A percentile compares a stretch with the other conserved stretches of the same genome.
Conservation (phyloP, 2,329 filamentous ascomycete species). For the Colletotrichum sp. region DNA sequence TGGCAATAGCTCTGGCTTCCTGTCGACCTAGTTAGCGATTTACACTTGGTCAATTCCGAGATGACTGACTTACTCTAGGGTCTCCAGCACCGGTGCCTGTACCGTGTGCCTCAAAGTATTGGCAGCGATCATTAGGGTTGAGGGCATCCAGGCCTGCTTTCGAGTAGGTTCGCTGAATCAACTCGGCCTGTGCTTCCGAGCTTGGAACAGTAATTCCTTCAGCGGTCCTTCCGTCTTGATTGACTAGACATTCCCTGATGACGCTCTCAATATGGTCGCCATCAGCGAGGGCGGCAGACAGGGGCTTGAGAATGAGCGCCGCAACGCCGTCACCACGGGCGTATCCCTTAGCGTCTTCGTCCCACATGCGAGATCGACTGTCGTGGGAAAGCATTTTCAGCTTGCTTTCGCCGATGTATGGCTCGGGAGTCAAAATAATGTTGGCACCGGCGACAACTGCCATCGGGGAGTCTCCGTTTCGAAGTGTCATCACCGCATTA, state of each 20-base stretch:
- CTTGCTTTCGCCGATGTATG: conserved; percentile 20
- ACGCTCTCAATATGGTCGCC: conserved; percentile 29
- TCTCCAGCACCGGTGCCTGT: conserved; percentile 45
- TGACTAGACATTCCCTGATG: conserved; percentile 26
- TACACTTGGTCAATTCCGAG: background rate
- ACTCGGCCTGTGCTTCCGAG: conserved; percentile 26
- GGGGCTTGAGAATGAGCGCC: conserved; percentile 49
- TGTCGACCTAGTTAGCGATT: background rate
- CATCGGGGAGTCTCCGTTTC: conserved; percentile 30
- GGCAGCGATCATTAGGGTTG: conserved; percentile 9
- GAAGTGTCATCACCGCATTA: conserved; percentile 40
- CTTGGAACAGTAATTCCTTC: conserved; percentile 40
- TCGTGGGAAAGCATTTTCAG: conserved; percentile 1
- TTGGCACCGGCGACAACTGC: conserved; percentile 34
- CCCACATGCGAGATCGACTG: conserved; percentile 42
- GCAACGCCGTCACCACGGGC: conserved; percentile 57
- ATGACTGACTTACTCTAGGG: conserved; percentile 25
- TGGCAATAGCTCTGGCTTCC: conserved; percentile 50
- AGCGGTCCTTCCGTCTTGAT: conserved; percentile 27
- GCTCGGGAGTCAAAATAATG: conserved; percentile 13
- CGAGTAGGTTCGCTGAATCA: conserved; percentile 32
- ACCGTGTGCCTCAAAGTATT: conserved; percentile 38
- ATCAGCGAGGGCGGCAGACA: conserved; percentile 44
- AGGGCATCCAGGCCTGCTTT: conserved; percentile 4
- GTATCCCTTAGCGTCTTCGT: conserved; percentile 54